These are phyloP conservation scores for Falciphora oryzae DNA, from an alignment of 2,329 filamentous ascomycete genomes.

Conservation along the genomic window DNA sequence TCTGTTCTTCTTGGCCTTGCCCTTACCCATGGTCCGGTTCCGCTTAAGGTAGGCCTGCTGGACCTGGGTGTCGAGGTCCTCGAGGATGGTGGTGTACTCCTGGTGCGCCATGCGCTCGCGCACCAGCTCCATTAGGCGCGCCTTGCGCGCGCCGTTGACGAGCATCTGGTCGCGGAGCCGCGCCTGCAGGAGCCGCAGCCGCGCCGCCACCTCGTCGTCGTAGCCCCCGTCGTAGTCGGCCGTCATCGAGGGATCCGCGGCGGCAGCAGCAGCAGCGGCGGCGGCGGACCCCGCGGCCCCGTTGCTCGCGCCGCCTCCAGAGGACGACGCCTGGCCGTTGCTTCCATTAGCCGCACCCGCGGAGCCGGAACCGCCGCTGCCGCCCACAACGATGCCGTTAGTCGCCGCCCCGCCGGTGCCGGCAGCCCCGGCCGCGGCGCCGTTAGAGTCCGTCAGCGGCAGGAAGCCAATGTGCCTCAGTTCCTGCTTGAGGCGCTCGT, in stretches of 20 bases:
- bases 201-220: constrained; percentile 90
- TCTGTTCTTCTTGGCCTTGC: constrained; percentile 64
- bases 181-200: constrained; percentile 77
- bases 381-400: constrained; percentile 9
- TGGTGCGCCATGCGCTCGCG: constrained; percentile 93
- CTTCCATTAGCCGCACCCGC: constrained; percentile 21
- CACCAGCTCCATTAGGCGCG: constrained; percentile 77
- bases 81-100: constrained; percentile 93
- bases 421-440: constrained; percentile 12
- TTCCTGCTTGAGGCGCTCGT: constrained; percentile 87
- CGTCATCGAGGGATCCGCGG: constrained; percentile 13
- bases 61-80: constrained; percentile 92
- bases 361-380: constrained; percentile 13
- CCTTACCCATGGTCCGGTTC: constrained; percentile 89
- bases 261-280: constrained; percentile 23
- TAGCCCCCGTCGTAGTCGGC: constrained; percentile 84
- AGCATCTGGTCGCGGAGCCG: constrained; percentile 79
- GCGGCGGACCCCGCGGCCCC: constrained; percentile 23
- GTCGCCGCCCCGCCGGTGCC: constrained; percentile 12
- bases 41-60: constrained; percentile 94
- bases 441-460: constrained; percentile 34
- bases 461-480: constrained; percentile 87
- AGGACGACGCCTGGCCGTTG: background rate
- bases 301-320: constrained; percentile 1
- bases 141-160: constrained; percentile 85